Evolutionary conservation across 805 yeast genomes (phyloP).

Genomic region (Wickerhamomyces silvicola): DNA sequence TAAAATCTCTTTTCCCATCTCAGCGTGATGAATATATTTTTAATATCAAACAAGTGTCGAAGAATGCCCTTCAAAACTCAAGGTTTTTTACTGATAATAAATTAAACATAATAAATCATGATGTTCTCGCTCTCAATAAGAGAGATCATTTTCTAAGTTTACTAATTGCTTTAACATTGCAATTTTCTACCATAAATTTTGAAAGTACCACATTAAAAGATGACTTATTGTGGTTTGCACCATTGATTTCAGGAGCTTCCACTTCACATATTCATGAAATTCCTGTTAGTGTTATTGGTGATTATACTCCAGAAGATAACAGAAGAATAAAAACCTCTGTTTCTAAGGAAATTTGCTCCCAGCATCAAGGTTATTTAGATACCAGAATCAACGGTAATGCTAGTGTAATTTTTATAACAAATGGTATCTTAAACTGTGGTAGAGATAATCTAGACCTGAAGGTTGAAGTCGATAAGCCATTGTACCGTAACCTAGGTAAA

Average conservation of each 20-base stretch:
- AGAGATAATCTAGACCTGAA: constrained; percentile 2
- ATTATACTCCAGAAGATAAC: constrained; percentile 9
- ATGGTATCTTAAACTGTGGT: constrained; percentile 13
- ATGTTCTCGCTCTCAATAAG: constrained; percentile 10
- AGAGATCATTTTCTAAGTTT: constrained; percentile 18
- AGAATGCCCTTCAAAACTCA: not conserved
- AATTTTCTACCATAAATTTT: constrained; percentile 11
- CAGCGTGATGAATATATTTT: constrained; percentile 11
- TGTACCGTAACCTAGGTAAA: constrained; percentile 2
- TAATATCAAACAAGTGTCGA: constrained; percentile 4
- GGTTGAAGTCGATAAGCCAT: constrained; percentile 7
- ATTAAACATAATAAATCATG: constrained; percentile 10
- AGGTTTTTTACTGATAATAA: constrained; percentile 25
- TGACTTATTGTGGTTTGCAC: constrained; percentile 30
- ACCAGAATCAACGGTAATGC: not conserved
- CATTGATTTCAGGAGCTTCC: constrained; percentile 11
- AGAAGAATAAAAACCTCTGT: constrained; percentile 9
- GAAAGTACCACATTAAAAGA: constrained; percentile 21
- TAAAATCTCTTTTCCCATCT: constrained; percentile 10
- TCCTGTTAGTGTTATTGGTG: constrained; percentile 11
- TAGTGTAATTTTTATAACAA: constrained; percentile 9
- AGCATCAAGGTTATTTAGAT: constrained; percentile 10
- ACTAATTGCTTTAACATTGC: constrained; percentile 17
- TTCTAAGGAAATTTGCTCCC: constrained; percentile 14
- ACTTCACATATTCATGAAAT: constrained; percentile 5